Evolutionary conservation across 208 protist genomes (phyloP), one percentile per base, ranked within the genome.

Genomic region (Trypanosoma lewisi): DNA sequence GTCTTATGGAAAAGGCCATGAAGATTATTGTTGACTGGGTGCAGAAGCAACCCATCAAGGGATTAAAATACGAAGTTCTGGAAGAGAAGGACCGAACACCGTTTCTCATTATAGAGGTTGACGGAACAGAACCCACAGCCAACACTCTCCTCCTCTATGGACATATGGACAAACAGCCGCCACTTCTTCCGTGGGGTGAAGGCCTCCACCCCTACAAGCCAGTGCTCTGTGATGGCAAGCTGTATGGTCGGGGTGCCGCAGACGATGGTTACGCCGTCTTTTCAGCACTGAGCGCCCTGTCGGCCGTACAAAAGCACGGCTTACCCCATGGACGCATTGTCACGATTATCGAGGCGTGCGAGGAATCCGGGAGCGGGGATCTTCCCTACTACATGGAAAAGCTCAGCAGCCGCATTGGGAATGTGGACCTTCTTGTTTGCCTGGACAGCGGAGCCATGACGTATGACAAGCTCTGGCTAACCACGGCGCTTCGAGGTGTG

Each of bases 91-190:
- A 85, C 49, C 74, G 71, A 36, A 96, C 91, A 17, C 91, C 91
- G 17, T 90, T 97, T 49, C 69, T 97, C 7, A 63, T 96, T 36
- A 58, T 95, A 28, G 87, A 96, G 50, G 78, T 97, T 60, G 71
- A 59, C 12, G 84, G 77, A 12, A 91, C 84, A 17, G 63, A 66
- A 34, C 66, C 80, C 19, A 88, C 73, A 7, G 53, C 67, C 36
- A 79, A 84, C 49, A 90, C 85, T 30, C 80, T 97, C 36, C 77
- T 99, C 16, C 86, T 98, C 70, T 99, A 98, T 77, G 96, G 96
- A 34, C 96, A 98, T 70, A 91, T 98, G 83, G 97, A 98, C 69
- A 98, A 98, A 78, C 96, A 98, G 86, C 97, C 97, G 27, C 97
- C 96, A 23, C 67, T 98, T 36, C 82, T 70, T 21, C 78, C 78